phyloP scores from a whole-genome alignment of 192 early-diverging fungal species.

The Entomortierella parvispora region DNA sequence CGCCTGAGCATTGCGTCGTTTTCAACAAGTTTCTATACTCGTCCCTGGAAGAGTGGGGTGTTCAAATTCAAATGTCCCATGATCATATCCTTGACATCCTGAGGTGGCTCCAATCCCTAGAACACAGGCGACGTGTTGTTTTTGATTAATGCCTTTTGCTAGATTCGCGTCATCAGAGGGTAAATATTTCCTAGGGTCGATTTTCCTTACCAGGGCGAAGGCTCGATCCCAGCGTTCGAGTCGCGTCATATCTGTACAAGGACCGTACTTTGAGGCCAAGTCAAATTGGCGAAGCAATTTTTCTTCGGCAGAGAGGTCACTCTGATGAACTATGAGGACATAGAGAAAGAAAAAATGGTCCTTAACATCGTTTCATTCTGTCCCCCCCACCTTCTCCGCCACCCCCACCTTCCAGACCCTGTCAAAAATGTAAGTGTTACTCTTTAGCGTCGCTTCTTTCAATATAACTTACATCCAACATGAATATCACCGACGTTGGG shows the following conservation, averaged over 20 bases:
- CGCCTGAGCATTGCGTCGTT: no score
- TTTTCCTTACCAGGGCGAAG: constrained; percentile 21
- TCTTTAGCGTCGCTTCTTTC: no score
- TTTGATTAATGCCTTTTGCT: background rate
- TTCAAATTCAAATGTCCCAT: background rate
- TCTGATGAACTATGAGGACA: constrained; percentile 26
- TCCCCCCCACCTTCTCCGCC: no score
- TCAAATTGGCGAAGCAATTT: constrained; percentile 39
- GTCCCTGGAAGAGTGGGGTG: constrained; percentile 11
- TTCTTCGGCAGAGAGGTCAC: constrained; percentile 12
- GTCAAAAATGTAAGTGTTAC: no score
- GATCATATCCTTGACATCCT: constrained; percentile 22
- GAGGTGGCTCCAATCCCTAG: constrained; percentile 36
- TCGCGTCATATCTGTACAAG: constrained; percentile 28
- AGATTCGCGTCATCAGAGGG: background rate
- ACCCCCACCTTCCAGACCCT: no score
- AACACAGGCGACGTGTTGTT: background rate
- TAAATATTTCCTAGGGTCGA: background rate
- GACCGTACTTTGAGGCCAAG: constrained; percentile 23
- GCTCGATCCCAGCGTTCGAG: constrained; percentile 49
- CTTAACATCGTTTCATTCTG: no score
- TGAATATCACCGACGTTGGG: constrained; percentile 40
- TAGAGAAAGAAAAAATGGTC: background rate
- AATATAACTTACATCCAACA: constrained; percentile 44
- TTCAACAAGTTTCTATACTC: constrained; percentile 26